phyloP scores from a whole-genome alignment of 805 yeast species.

The Lipomyces lipofer region DNA sequence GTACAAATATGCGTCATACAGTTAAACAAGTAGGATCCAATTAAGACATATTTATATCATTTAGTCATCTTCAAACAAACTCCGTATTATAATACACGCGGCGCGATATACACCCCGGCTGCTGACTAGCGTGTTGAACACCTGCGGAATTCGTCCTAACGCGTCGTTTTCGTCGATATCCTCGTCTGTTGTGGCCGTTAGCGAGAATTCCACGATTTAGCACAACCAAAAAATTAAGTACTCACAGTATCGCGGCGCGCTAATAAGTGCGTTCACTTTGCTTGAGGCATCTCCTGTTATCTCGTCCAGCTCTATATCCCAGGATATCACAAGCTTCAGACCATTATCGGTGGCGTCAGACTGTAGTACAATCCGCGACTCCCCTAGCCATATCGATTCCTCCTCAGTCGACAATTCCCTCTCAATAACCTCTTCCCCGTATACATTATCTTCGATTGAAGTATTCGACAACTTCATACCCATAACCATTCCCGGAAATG shows the following conservation, averaged over 20 bases:
- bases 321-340: slow-evolving; percentile 17
- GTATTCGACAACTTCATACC: background rate
- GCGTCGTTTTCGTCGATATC: slow-evolving; percentile 12
- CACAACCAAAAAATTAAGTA: background rate
- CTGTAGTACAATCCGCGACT: slow-evolving; percentile 4
- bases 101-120: slow-evolving; percentile 21
- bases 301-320: slow-evolving; percentile 19
- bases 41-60: background rate
- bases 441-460: background rate
- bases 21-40: background rate
- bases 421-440: background rate
- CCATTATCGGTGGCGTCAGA: background rate
- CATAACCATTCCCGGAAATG: slow-evolving; percentile 10
- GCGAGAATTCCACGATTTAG: background rate
- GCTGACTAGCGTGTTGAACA: slow-evolving; percentile 14
- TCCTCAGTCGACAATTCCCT: background rate
- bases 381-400: slow-evolving; percentile 15
- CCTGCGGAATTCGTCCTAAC: slow-evolving; percentile 9
- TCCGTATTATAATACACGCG: slow-evolving; percentile 14
- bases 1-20: background rate
- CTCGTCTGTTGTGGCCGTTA: slow-evolving; percentile 8
- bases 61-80: slow-evolving; percentile 17
- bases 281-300: slow-evolving; percentile 22
- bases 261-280: slow-evolving; percentile 10
- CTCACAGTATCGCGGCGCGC: slow-evolving; percentile 20